phyloP scores from a whole-genome alignment of 2,329 filamentous ascomycete species.

The Sphaceloma murrayae region DNA sequence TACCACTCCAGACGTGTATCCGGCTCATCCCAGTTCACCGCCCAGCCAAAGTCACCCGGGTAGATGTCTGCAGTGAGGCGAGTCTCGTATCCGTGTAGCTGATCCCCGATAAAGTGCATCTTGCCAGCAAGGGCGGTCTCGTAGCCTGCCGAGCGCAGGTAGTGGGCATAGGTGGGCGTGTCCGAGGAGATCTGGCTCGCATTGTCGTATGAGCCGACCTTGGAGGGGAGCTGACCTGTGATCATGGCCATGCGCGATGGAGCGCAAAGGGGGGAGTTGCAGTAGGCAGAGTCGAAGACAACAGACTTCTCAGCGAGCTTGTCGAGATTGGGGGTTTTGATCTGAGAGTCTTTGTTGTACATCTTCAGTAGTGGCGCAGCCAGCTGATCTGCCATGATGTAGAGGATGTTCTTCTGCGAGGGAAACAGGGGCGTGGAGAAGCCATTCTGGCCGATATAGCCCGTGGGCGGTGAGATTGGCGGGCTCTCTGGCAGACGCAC shows the following conservation, averaged over 20 bases:
- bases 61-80: constrained; percentile 93
- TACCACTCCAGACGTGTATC: constrained; percentile 83
- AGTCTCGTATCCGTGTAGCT: constrained; percentile 88
- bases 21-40: constrained; percentile 90
- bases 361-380: constrained; percentile 84
- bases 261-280: constrained; percentile 83
- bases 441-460: constrained; percentile 31
- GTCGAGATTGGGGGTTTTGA: constrained; percentile 87
- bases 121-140: constrained; percentile 87
- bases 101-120: constrained; percentile 96
- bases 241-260: constrained; percentile 93
- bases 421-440: constrained; percentile 32
- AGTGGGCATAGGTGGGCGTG: constrained; percentile 85
- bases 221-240: constrained; percentile 80
- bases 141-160: constrained; percentile 74
- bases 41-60: constrained; percentile 88
- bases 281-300: constrained; percentile 89
- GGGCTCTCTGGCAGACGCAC: constrained; percentile 23
- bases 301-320: constrained; percentile 70
- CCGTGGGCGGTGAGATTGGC: constrained; percentile 30
- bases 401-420: constrained; percentile 64
- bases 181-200: constrained; percentile 75
- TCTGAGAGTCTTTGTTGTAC: constrained; percentile 78
- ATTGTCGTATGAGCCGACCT: constrained; percentile 88
- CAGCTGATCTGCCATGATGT: constrained; percentile 96